A percentile compares a stretch with the other conserved stretches of the same genome.
Evolutionary conservation across 176 grass and related monocot genomes (phyloP).

Genomic region (Oryza coarctata): DNA sequence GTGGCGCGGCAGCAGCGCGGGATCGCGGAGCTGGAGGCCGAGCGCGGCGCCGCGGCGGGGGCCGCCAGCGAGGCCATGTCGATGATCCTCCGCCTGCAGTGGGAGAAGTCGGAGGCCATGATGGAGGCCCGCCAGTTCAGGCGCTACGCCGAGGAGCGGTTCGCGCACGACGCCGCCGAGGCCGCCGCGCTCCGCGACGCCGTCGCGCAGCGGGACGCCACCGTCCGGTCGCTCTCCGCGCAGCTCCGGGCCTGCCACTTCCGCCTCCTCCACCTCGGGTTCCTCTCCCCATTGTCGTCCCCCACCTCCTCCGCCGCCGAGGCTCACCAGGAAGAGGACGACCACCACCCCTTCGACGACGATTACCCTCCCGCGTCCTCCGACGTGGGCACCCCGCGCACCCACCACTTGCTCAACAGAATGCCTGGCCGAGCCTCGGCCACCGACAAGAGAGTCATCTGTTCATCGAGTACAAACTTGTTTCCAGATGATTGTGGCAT

Average conservation of each 20-base stretch:
- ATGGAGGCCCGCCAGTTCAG: slow-evolving; percentile 78
- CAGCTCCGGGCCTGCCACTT: slow-evolving; percentile 40
- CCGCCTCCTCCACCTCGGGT: slow-evolving; percentile 46
- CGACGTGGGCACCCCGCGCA: slow-evolving; percentile 44
- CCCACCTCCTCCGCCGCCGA: not conserved
- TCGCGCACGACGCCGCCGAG: slow-evolving; percentile 60
- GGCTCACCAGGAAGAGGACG: not conserved
- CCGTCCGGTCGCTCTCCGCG: slow-evolving; percentile 22
- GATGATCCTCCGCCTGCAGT: slow-evolving; percentile 85
- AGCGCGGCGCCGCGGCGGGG: slow-evolving; percentile 54
- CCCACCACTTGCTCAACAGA: slow-evolving; percentile 46
- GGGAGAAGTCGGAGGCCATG: slow-evolving; percentile 76
- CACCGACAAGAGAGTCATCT: slow-evolving; percentile 17
- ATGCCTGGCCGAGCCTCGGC: not conserved
- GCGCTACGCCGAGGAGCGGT: slow-evolving; percentile 64
- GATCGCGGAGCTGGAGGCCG: slow-evolving; percentile 61
- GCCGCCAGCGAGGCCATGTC: slow-evolving; percentile 75
- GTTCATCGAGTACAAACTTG: slow-evolving; percentile 16
- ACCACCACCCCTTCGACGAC: not conserved
- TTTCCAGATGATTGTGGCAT: not conserved
- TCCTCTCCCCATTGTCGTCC: slow-evolving; percentile 22
- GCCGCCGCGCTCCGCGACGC: slow-evolving; percentile 41
- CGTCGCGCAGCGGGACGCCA: slow-evolving; percentile 33
- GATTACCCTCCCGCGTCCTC: slow-evolving; percentile 1
- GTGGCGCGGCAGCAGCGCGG: slow-evolving; percentile 39